Percentiles rank a stretch among this genome's conserved stretches.
Evolutionary conservation across 2,329 filamentous ascomycete genomes (phyloP).

Genomic region (Tolypocladium nubicola): DNA sequence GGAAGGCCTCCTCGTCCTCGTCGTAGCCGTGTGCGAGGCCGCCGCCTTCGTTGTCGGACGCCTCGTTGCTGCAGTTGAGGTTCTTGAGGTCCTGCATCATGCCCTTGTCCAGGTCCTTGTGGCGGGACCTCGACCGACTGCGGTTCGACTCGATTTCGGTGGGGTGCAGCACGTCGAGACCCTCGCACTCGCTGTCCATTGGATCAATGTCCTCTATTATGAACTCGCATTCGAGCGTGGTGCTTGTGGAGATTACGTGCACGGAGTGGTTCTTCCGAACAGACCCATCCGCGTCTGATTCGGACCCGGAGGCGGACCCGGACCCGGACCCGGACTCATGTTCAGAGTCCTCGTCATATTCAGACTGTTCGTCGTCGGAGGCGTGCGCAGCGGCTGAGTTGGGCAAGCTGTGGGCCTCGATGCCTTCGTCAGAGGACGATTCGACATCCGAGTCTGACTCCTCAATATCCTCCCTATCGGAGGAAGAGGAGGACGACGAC

Average conservation of each 20-base stretch:
- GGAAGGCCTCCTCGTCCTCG: constrained; percentile 30
- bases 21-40: constrained; percentile 13
- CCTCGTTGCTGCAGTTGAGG: constrained; percentile 32
- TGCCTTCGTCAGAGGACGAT: constrained; percentile 2
- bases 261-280: not conserved
- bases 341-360: constrained; percentile 8
- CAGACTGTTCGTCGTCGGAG: not conserved
- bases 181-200: constrained; percentile 33
- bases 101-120: constrained; percentile 27
- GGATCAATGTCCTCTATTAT: constrained; percentile 36
- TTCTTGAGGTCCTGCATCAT: constrained; percentile 34
- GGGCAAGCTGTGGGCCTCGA: not conserved
- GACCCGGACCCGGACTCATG: constrained; percentile 3
- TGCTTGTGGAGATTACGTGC: constrained; percentile 8
- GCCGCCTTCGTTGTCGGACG: constrained; percentile 23
- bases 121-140: constrained; percentile 28
- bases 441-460: constrained; percentile 11
- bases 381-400: not conserved
- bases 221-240: constrained; percentile 18
- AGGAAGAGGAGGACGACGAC: constrained; percentile 20
- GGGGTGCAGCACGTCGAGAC: constrained; percentile 30
- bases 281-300: constrained; percentile 7
- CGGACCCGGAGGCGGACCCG: constrained; percentile 4
- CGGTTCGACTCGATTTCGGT: constrained; percentile 35
- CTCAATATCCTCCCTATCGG: constrained; percentile 8